These are phyloP conservation scores for Adansonia madagascariensis DNA, from an alignment of 441 rosid species.

Conservation along the genomic window DNA sequence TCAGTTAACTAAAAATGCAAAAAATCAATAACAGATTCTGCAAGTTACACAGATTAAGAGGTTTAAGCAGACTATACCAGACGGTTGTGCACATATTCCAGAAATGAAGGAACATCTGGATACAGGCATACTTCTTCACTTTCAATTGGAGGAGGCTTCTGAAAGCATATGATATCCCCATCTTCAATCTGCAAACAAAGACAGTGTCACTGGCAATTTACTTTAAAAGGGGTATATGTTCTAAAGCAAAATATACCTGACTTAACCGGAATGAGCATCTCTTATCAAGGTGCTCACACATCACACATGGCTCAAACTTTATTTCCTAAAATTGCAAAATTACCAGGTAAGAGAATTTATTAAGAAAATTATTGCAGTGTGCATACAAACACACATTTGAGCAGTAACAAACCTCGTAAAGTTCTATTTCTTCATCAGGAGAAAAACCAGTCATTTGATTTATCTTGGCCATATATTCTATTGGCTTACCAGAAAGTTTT, in stretches of 20 bases:
- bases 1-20: neutral
- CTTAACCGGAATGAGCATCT: too few relatives aligned
- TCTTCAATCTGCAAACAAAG: conserved; percentile 76
- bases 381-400: neutral
- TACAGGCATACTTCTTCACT: conserved; percentile 61
- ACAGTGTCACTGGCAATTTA: conserved; percentile 5
- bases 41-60: neutral
- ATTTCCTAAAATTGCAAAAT: too few relatives aligned
- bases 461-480: conserved; percentile 69
- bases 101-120: conserved; percentile 85
- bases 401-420: conserved; percentile 71
- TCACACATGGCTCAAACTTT: too few relatives aligned
- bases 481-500: conserved; percentile 72
- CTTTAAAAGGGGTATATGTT: too few relatives aligned
- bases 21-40: conserved; percentile 8
- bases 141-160: conserved; percentile 59
- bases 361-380: too few relatives aligned
- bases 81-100: conserved; percentile 93
- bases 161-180: conserved; percentile 97
- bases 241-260: too few relatives aligned
- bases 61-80: conserved; percentile 57
- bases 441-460: conserved; percentile 89
- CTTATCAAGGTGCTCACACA: too few relatives aligned
- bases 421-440: conserved; percentile 82
- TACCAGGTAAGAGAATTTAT: too few relatives aligned